Base-by-base conservation (phyloP, 1,284 basidiomycete genomes). In the Boletus sp. region DNA sequence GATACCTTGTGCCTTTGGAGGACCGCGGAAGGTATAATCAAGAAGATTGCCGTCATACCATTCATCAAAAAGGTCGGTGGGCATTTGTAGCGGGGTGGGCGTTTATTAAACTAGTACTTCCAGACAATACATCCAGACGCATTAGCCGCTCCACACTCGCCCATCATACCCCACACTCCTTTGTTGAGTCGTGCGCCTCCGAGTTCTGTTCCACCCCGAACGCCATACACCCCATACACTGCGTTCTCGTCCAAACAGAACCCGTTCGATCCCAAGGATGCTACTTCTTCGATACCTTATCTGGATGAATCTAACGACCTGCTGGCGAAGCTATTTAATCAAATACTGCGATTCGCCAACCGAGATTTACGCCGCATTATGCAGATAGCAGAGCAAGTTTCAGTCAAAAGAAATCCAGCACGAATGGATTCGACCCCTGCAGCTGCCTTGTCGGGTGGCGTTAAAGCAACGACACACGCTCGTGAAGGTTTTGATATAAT, bases 11-110 rank as follows among this genome's bases (percentile, higher is more conserved):
- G 82, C 17, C 77, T 91, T 12, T 91, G 89, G 88, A 72, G 80
- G 55, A 84, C 90, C 54, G 92, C 92, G 1, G 91, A 94, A 67
- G 88, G 91, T 49, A 82, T 94, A 13, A 71, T 96, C 39, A 73
- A 85, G 49, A 72, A 72, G 46, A 80, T 84, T 38, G 69, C 91
- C 25, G 77, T 95, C 19, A 77, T 80, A 3, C 75, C 74, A 10
- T 93, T 91, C 57, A 78, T 94, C 22, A 83, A 80, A 60, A 87
- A 89, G 73, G 89, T 85, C 45, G 27, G 69, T 65, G 19, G 19
- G 48, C 8, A 17, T 19, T 33, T 25, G n/a, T 22, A 13, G 12
- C 22, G 41, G 14, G 47, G 34, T 22, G 19, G 5, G 20, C 27
- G 16, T 26, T 25, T 41, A 32, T 26, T 32, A 5, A 51, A 50